A percentile compares a stretch with the other conserved stretches of the same genome.
phyloP scores from a whole-genome alignment of 148 eudicot genomes.

The Gaultheria prostrata region DNA sequence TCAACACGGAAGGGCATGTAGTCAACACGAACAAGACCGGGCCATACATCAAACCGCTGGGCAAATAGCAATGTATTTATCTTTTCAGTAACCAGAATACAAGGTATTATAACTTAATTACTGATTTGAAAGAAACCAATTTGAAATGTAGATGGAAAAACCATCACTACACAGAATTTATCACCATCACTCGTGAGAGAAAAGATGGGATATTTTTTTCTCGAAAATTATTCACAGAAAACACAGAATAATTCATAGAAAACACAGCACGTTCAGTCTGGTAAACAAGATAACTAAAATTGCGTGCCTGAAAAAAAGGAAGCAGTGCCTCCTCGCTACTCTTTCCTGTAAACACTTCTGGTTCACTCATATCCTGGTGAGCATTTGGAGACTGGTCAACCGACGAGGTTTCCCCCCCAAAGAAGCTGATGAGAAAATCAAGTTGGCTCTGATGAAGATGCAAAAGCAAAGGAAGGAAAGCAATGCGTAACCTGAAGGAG shows the following conservation, averaged over 20 bases:
- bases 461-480: conserved; percentile 76
- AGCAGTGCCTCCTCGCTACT: conserved; percentile 78
- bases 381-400: conserved; percentile 33
- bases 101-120: neutral
- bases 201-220: neutral
- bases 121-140: neutral
- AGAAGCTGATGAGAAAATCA: conserved; percentile 79
- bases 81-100: conserved; percentile 10
- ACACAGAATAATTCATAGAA: neutral
- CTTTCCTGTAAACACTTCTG: conserved; percentile 28
- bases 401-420: conserved; percentile 48
- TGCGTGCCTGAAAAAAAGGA: conserved; percentile 86
- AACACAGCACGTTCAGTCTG: neutral
- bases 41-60: conserved; percentile 85
- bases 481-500: conserved; percentile 59
- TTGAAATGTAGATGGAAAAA: neutral
- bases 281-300: neutral
- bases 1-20: conserved; percentile 81
- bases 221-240: neutral
- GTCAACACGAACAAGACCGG: conserved; percentile 74
- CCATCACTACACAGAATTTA: neutral
- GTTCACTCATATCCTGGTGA: conserved; percentile 32
- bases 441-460: conserved; percentile 98
- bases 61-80: conserved; percentile 20
- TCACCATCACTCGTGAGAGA: neutral